A percentile compares a stretch with the other conserved stretches of the same genome.
Conservation (phyloP, 2,329 filamentous ascomycete genomes). For the Colletotrichum kahawae region DNA sequence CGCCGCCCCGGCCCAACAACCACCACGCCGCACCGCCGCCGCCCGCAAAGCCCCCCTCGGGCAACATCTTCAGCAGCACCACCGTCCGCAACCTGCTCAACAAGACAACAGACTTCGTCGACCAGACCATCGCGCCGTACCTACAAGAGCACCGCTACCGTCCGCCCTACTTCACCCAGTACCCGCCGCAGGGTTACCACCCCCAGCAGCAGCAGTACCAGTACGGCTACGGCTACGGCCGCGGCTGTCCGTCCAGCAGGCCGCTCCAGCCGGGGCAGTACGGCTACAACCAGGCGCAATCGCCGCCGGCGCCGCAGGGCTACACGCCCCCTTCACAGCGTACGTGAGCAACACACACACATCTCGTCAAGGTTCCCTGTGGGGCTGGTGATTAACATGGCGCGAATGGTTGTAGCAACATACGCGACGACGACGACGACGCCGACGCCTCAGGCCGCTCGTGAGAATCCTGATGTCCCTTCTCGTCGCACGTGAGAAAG, state of each 20-base stretch:
- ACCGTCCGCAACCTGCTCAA: slow-evolving; percentile 39
- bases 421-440: not conserved
- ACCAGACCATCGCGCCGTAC: slow-evolving; percentile 30
- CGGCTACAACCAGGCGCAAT: not conserved
- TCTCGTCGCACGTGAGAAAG: not conserved
- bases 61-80: slow-evolving; percentile 34
- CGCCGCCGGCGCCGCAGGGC: not conserved
- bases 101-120: slow-evolving; percentile 39
- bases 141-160: slow-evolving; percentile 20
- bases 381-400: not conserved
- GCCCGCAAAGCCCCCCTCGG: slow-evolving; percentile 6
- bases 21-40: not conserved
- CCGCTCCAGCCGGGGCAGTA: not conserved
- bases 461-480: not conserved
- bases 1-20: slow-evolving; percentile 1
- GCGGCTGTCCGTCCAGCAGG: not conserved
- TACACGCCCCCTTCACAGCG: not conserved
- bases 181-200: not conserved
- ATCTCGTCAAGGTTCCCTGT: not conserved
- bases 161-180: slow-evolving; percentile 3
- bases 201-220: not conserved
- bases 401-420: not conserved
- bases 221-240: not conserved
- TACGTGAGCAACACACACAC: not conserved
- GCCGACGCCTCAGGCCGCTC: not conserved